Evolutionary conservation across 1,139 yeast genomes (phyloP).

Genomic region (Arxiozyma heterogenica): DNA sequence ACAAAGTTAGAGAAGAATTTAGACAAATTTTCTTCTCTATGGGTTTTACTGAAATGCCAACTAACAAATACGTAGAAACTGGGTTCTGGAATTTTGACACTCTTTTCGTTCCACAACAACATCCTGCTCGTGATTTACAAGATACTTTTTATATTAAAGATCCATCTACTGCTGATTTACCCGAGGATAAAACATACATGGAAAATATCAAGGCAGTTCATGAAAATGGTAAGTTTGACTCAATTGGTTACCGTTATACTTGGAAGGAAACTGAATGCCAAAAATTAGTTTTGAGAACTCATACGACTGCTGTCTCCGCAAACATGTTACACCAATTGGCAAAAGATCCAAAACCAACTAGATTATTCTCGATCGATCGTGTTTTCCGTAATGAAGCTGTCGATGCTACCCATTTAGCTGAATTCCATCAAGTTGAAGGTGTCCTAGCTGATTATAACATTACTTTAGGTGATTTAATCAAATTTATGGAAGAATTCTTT

Average conservation of each 20-base stretch:
- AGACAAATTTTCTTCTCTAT: constrained; percentile 93
- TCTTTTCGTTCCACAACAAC: constrained; percentile 95
- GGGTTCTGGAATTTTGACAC: constrained; percentile 99
- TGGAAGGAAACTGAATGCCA: constrained; percentile 90
- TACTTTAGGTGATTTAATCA: constrained; percentile 92
- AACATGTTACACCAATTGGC: constrained; percentile 83
- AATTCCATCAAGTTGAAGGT: constrained; percentile 99
- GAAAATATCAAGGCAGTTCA: constrained; percentile 75
- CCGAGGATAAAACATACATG: constrained; percentile 72
- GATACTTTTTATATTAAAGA: constrained; percentile 96
- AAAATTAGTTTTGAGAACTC: constrained; percentile 90
- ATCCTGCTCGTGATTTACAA: constrained; percentile 98
- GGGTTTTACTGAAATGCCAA: constrained; percentile 99
- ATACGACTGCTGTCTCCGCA: constrained; percentile 90
- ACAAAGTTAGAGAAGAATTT: constrained; percentile 94
- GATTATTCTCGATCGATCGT: constrained; percentile 92
- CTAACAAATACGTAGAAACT: constrained; percentile 93
- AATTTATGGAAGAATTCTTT: constrained; percentile 97
- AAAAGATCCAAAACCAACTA: constrained; percentile 77
- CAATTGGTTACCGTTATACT: constrained; percentile 96
- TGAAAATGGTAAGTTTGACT: constrained; percentile 83
- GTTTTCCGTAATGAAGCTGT: constrained; percentile 99
- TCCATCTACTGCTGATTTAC: constrained; percentile 70
- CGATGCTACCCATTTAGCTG: constrained; percentile 99
- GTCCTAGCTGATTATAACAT: constrained; percentile 93